Evolutionary conservation across 345 rosid genomes (phyloP), one percentile per base, ranked within the genome.

Genomic region (Isatis tinctoria): DNA sequence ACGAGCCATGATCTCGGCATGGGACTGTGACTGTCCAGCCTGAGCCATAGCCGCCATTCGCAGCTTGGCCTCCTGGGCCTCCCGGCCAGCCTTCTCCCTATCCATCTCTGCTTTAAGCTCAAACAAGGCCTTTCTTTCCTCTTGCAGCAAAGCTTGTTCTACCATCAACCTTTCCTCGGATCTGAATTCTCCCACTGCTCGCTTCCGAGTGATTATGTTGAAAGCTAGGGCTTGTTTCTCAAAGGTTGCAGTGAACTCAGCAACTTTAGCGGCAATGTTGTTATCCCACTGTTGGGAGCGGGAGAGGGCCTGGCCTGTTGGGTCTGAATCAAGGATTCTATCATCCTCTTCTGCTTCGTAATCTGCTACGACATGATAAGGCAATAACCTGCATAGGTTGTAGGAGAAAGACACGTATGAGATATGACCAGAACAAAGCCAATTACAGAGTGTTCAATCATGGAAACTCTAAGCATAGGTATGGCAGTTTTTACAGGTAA

Each of bases 271-370:
- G 9, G 94, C 98, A 60, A 90, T 92, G 77, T 92, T 92, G 77
- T 85, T 80, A 77, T 96, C 98, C 98, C 97, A 90, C 67, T 92
- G 95, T 76, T 96, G 99, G 22, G 90, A 87, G 49, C 97, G 94
- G 60, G 97, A 96, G 64, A 86, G 85, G 82, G 94, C 83, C 77
- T 84, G 92, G 17, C 98, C 99, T 10, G 96, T 89, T 73, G 97
- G 84, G 78, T 92, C 99, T 8, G 98, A 89, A 87, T 96, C 98
- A 56, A 96, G 97, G 77, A 92, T 92, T 72, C 91, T 87, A 74
- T 90, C 99, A 67, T 96, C 98, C 76, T 96, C 99, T 77, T 92
- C 99, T 26, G 98, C 97, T 85, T 96, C 98, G 72, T 89, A 96
- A 80, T 96, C 97, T 39, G 96, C 96, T 49, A 96, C 92, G 3